phyloP scores from a whole-genome alignment of 73 alveolate genomes.

The Paramecium sexaurelia region DNA sequence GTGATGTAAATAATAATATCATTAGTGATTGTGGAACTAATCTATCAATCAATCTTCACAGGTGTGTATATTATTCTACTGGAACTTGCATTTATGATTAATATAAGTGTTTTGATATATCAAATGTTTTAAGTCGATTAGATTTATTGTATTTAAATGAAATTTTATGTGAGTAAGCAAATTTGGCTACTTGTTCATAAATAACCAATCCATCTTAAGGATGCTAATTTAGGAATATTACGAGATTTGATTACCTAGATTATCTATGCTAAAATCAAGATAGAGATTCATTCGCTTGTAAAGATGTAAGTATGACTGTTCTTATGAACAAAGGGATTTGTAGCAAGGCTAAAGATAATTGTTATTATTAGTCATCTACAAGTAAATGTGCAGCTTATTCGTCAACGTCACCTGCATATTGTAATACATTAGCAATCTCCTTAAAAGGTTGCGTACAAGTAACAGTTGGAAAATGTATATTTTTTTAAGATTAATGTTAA shows the following conservation, averaged over 20 bases:
- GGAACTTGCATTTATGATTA: background rate
- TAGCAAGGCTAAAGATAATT: background rate
- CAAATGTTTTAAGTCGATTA: background rate
- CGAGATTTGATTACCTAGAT: background rate
- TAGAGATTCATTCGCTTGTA: background rate
- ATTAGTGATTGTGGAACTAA: background rate
- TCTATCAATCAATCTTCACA: background rate
- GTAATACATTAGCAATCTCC: background rate
- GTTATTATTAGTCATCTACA: background rate
- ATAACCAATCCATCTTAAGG: background rate
- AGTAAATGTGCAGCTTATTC: background rate
- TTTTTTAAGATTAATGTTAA: background rate
- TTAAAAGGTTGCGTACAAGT: background rate
- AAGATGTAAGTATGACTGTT: background rate
- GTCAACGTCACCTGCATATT: background rate
- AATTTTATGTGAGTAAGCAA: background rate
- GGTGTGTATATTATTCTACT: background rate
- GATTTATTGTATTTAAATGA: background rate
- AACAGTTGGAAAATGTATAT: background rate
- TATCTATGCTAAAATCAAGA: background rate
- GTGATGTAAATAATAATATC: background rate
- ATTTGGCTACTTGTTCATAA: background rate
- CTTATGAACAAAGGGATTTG: background rate
- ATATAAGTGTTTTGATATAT: background rate
- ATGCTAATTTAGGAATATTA: background rate